Base-by-base conservation (phyloP, 208 protist species). In the Hexamita inflata region DNA sequence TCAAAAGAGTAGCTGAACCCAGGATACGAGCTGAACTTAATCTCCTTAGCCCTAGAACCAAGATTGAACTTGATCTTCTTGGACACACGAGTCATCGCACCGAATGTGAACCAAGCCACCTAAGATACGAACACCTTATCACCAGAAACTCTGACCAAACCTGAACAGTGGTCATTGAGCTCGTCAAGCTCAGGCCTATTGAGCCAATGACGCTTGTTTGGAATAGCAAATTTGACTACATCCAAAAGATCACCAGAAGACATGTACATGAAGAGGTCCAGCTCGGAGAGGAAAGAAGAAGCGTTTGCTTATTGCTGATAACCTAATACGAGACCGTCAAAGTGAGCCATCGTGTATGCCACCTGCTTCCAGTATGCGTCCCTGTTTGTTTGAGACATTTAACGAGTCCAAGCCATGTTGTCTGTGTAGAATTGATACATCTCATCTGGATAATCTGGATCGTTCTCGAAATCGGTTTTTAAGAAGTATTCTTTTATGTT, bases 1-100 rank as follows among this genome's bases (percentile, higher is more conserved):
- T 81, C 78, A 77, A 81, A 81, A 26, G 70, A 77, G 34, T 67
- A 78, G 15, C 64, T 19, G 39, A 81, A 74, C 13, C 78, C 78
- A 32, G 78, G 78, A 40, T 81, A 81, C 45, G 77, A 80, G 39
- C 60, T 64, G 40, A 80, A 80, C 9, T 32, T 41, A 19, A 78
- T 29, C 58, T 58, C 35, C 1, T 42, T 49, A 2, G 76, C 64
- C 24, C 40, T 38, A 29, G 28, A 59, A 29, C 15, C 32, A 40
- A 45, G 35, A 0, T 74, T 13, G 9, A 78, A 58, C 9, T 67
- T 42, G 35, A 65, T 74, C 4, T 57, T 4, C 28, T 78, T 78
- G 19, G 60, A 58, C 0, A 78, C 64, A 65, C 65, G 62, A 53
- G 30, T 74, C 65, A 78, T 74, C 1, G 64, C 41, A 40, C 65